phyloP scores from a whole-genome alignment of 192 early-diverging fungal genomes.

The Podila epigama region DNA sequence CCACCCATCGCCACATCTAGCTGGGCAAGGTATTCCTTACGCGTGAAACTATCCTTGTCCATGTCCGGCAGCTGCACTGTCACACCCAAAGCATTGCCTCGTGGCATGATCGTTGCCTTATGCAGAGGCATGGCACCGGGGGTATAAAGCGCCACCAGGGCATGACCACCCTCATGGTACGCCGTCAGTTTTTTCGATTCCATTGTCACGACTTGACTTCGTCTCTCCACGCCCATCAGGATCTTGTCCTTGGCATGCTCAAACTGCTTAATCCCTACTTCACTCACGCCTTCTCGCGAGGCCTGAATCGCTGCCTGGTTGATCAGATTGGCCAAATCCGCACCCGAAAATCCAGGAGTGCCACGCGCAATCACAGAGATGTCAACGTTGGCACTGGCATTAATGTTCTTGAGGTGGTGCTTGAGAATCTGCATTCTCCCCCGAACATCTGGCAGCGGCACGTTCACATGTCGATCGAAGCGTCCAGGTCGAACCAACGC shows the following conservation, averaged over 20 bases:
- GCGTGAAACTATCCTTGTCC: constrained; percentile 82
- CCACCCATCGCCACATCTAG: constrained; percentile 99
- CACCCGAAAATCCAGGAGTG: constrained; percentile 99
- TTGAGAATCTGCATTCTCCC: constrained; percentile 93
- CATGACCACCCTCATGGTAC: constrained; percentile 99
- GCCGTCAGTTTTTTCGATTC: constrained; percentile 90
- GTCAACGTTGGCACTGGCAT: constrained; percentile 76
- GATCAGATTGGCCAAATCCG: constrained; percentile 97
- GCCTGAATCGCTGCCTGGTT: constrained; percentile 98
- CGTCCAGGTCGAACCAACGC: constrained; percentile 96
- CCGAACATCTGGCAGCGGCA: constrained; percentile 96
- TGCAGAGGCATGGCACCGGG: constrained; percentile 94
- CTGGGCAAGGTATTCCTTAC: constrained; percentile 84
- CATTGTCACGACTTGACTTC: constrained; percentile 89
- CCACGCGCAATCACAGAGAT: constrained; percentile 89
- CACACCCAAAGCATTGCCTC: constrained; percentile 84
- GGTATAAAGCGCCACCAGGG: constrained; percentile 95
- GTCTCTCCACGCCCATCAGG: constrained; percentile 97
- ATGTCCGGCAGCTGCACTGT: constrained; percentile 95
- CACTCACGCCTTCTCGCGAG: constrained; percentile 75
- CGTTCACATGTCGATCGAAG: constrained; percentile 94
- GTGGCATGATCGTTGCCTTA: constrained; percentile 98
- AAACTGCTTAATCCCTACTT: constrained; percentile 82
- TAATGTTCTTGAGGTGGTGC: constrained; percentile 87
- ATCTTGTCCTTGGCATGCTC: constrained; percentile 99